Percentiles rank a stretch among this genome's conserved stretches.
These are phyloP conservation scores for Ophiostoma sp. DNA, from an alignment of 2,329 filamentous ascomycete species.

Conservation along the genomic window DNA sequence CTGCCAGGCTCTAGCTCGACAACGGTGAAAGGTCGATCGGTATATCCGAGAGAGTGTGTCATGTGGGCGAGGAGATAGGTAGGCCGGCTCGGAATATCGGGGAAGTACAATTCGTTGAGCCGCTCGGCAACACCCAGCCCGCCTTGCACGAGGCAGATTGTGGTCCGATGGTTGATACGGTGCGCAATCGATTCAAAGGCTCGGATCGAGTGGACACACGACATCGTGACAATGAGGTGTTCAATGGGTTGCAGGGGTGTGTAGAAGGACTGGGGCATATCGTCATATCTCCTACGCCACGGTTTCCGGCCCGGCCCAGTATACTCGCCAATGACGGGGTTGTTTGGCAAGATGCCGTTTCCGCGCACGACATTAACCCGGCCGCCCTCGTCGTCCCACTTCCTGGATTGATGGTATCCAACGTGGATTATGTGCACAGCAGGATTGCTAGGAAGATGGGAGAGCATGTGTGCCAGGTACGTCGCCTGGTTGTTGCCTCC, in stretches of 20 bases:
- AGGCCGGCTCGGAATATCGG: constrained; percentile 64
- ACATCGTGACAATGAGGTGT: constrained; percentile 38
- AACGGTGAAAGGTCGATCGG: constrained; percentile 26
- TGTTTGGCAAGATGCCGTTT: neutral
- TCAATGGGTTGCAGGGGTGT: constrained; percentile 30
- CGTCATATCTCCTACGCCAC: neutral
- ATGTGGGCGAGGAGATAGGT: constrained; percentile 72
- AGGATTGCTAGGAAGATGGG: constrained; percentile 34
- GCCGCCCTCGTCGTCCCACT: constrained; percentile 31
- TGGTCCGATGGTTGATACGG: constrained; percentile 38
- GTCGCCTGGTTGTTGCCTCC: constrained; percentile 34
- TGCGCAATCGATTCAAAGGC: constrained; percentile 34
- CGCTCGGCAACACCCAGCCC: constrained; percentile 79
- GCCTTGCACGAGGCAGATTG: constrained; percentile 40
- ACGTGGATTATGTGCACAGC: constrained; percentile 37
- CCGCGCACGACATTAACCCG: constrained; percentile 28
- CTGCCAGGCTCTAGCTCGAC: constrained; percentile 38
- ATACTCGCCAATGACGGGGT: constrained; percentile 33
- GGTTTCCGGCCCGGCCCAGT: neutral
- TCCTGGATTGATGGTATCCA: constrained; percentile 30
- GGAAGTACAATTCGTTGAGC: constrained; percentile 70
- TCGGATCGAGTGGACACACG: constrained; percentile 33
- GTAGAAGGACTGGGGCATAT: neutral
- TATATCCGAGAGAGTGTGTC: constrained; percentile 47
- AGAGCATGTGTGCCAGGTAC: constrained; percentile 38